A percentile compares a stretch with the other conserved stretches of the same genome.
These are phyloP conservation scores for Flueggea neowawraea DNA, from an alignment of 441 rosid genomes.

Conservation along the genomic window DNA sequence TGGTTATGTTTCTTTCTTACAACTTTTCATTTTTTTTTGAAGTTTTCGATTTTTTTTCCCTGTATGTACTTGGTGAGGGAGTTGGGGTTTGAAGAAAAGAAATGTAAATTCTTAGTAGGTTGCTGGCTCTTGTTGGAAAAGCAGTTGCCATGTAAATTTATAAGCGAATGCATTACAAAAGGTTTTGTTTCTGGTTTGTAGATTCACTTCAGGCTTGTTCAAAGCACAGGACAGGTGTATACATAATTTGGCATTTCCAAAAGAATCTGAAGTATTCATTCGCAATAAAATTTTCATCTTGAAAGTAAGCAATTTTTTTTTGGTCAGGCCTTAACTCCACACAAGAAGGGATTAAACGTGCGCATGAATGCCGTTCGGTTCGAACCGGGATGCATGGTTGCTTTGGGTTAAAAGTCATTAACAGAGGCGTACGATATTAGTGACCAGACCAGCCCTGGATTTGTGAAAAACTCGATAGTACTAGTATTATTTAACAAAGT, in stretches of 20 bases:
- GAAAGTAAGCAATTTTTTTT: no score
- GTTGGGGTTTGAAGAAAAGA: neutral
- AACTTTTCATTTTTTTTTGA: neutral
- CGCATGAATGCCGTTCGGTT: no score
- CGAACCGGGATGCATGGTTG: no score
- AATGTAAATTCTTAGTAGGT: slow-evolving; percentile 1
- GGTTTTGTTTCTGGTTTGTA: neutral
- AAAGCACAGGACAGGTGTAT: neutral
- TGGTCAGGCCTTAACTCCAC: no score
- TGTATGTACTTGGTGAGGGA: neutral
- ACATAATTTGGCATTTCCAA: neutral
- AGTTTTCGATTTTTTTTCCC: neutral
- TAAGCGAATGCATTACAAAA: neutral
- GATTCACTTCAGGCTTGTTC: neutral
- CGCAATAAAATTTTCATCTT: no score
- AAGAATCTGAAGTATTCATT: no score
- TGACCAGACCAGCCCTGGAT: no score
- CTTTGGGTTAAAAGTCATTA: no score
- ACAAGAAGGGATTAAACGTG: no score
- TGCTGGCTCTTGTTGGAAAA: neutral
- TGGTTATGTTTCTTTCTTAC: neutral
- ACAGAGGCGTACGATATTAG: no score
- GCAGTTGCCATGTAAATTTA: neutral
- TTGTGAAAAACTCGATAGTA: no score
- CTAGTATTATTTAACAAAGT: no score